Conservation (phyloP, 352 stramenopile genomes). For the Saprolegnia parasitica region DNA sequence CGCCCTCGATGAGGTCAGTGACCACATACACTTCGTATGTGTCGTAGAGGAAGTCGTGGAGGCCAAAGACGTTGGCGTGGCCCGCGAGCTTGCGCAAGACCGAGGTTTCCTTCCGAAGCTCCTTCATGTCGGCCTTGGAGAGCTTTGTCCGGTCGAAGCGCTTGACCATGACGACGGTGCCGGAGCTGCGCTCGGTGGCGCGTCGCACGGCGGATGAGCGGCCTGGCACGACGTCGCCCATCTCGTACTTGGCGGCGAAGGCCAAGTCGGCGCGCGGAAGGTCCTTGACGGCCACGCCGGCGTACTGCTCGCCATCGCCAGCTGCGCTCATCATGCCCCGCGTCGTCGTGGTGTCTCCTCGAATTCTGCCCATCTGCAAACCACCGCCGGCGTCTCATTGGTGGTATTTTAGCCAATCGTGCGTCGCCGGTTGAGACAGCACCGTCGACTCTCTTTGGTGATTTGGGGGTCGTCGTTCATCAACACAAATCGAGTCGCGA, state of each 20-base stretch:
- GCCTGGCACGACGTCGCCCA: not conserved
- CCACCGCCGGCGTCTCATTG: not conserved
- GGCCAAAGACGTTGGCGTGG: conserved; percentile 86
- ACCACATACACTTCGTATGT: conserved; percentile 88
- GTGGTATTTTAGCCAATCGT: not conserved
- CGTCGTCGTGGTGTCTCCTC: not conserved
- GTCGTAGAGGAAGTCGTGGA: conserved; percentile 90
- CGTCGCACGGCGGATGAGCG: not conserved
- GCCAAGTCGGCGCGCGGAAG: not conserved
- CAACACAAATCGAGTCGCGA: no score
- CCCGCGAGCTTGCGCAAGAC: conserved; percentile 61
- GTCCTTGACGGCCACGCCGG: not conserved
- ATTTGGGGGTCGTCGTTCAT: no score
- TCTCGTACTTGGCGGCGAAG: not conserved
- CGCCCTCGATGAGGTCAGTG: conserved; percentile 79
- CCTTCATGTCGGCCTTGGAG: conserved; percentile 2
- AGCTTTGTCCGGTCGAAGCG: not conserved
- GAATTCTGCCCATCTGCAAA: not conserved
- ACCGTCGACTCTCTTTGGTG: no score
- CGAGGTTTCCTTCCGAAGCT: conserved; percentile 31
- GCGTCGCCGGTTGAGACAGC: no score
- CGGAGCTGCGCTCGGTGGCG: not conserved
- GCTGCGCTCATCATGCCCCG: not conserved
- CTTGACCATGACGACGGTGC: not conserved
- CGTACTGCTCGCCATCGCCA: not conserved